These are phyloP conservation scores for Pseudogymnoascus verrucosus DNA, from an alignment of 2,329 filamentous ascomycete genomes.

Conservation along the genomic window DNA sequence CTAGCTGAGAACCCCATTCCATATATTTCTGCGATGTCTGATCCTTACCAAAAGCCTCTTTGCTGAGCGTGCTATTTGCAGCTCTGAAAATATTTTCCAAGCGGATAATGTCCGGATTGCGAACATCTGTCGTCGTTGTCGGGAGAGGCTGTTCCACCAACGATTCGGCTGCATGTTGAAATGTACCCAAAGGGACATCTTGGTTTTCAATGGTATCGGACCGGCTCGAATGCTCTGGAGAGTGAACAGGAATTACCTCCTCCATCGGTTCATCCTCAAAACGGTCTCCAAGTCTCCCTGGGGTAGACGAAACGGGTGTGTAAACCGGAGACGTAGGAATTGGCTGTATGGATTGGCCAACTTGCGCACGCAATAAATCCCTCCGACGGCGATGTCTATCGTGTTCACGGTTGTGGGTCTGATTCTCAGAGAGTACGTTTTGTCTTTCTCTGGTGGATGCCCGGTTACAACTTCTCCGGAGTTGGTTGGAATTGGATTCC, in stretches of 20 bases:
- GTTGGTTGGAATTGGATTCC: not conserved
- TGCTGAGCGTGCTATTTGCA: not conserved
- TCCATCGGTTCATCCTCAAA: not conserved
- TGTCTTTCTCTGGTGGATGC: not conserved
- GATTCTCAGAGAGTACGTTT: not conserved
- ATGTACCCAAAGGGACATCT: too few species aligned
- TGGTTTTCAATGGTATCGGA: not conserved
- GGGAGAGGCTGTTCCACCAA: not conserved
- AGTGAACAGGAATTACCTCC: not conserved
- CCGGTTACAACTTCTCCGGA: not conserved
- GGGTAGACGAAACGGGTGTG: not conserved
- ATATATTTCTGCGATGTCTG: not conserved
- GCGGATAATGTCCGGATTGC: not conserved
- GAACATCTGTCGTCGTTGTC: not conserved
- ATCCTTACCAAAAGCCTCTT: not conserved
- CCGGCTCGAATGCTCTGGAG: not conserved
- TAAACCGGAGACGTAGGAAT: not conserved
- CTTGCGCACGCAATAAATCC: not conserved
- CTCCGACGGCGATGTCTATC: not conserved
- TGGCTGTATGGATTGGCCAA: not conserved
- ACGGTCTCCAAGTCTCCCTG: rapidly evolving
- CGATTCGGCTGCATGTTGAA: too few species aligned
- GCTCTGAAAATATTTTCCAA: not conserved
- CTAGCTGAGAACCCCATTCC: not conserved
- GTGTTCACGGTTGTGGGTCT: not conserved